These are phyloP conservation scores for Picea sitchensis DNA, from an alignment of 75 land plant species.

Conservation along the genomic window DNA sequence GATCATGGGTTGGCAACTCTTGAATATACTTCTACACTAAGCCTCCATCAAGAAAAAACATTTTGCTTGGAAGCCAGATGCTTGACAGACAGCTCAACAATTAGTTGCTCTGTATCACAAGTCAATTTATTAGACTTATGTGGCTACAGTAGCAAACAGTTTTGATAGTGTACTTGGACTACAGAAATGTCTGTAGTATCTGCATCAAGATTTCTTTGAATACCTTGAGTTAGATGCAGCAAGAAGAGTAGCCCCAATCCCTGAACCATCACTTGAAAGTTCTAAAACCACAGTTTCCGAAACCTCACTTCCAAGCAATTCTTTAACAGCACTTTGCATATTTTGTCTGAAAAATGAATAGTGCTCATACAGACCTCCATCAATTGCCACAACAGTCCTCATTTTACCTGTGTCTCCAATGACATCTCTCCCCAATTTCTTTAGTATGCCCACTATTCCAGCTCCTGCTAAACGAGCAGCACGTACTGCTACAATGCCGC, in stretches of 20 bases:
- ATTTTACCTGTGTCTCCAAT: slow-evolving; percentile 34
- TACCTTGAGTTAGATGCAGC: slow-evolving; percentile 80
- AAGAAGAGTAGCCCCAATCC: slow-evolving; percentile 82
- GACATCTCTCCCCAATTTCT: slow-evolving; percentile 70
- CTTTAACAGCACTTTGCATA: slow-evolving; percentile 59
- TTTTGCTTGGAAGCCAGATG: neutral
- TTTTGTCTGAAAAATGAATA: slow-evolving; percentile 64
- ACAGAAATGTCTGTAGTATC: neutral
- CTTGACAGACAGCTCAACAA: neutral
- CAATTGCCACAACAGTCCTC: slow-evolving; percentile 82
- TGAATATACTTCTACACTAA: neutral
- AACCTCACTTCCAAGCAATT: slow-evolving; percentile 52
- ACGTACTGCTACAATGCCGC: slow-evolving; percentile 62
- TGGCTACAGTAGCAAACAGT: neutral
- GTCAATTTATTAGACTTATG: neutral
- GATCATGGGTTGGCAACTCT: neutral
- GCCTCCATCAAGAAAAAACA: neutral
- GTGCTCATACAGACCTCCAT: slow-evolving; percentile 81
- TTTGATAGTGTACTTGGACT: neutral
- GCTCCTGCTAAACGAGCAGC: slow-evolving; percentile 80
- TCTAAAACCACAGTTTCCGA: slow-evolving; percentile 55
- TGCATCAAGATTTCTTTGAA: slow-evolving; percentile 9
- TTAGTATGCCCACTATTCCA: slow-evolving; percentile 75
- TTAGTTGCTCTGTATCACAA: neutral
- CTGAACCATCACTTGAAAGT: slow-evolving; percentile 84